These are phyloP conservation scores for Solanum chacoense DNA, from an alignment of 305 asterid genomes.

Conservation along the genomic window DNA sequence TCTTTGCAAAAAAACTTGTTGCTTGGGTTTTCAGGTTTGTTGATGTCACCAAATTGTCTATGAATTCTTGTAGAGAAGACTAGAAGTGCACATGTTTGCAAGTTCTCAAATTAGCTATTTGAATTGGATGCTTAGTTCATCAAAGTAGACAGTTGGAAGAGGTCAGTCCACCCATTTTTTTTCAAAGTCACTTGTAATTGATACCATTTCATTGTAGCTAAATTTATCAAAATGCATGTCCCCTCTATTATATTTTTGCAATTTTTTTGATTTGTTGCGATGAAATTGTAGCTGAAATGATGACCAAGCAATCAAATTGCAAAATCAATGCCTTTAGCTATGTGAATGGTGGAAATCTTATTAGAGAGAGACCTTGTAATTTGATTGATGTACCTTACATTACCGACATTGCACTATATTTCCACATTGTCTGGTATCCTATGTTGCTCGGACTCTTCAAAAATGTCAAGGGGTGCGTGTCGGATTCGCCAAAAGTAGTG, in stretches of 20 bases:
- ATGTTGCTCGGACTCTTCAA: no score
- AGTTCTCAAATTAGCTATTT: background rate
- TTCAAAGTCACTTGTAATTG: background rate
- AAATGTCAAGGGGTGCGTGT: no score
- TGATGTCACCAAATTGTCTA: background rate
- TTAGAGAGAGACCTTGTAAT: background rate
- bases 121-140: background rate
- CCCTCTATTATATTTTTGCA: background rate
- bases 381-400: background rate
- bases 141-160: background rate
- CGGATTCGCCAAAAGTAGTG: no score
- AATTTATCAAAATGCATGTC: background rate
- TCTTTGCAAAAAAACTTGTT: background rate
- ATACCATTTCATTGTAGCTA: background rate
- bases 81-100: background rate
- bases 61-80: background rate
- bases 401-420: background rate
- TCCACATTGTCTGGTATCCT: background rate
- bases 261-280: background rate
- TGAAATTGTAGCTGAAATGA: background rate
- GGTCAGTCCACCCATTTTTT: background rate
- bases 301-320: background rate
- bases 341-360: background rate
- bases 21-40: background rate
- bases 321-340: background rate